Evolutionary conservation across 441 rosid species (phyloP).

Genomic region (Biscutella laevigata): DNA sequence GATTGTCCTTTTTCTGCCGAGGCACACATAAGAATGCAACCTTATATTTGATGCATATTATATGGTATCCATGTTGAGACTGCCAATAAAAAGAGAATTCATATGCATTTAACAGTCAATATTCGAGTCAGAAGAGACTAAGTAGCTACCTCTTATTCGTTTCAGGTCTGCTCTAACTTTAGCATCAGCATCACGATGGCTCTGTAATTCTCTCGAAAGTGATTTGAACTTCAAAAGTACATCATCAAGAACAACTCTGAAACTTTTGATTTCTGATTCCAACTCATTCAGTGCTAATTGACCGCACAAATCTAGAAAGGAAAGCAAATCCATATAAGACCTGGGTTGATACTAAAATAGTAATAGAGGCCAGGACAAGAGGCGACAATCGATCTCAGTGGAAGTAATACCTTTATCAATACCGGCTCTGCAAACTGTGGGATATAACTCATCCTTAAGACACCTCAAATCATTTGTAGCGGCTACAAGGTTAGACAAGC

Average conservation of each 20-base stretch:
- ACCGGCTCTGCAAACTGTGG: slow-evolving; percentile 39
- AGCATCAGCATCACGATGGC: slow-evolving; percentile 48
- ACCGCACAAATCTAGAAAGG: slow-evolving; percentile 43
- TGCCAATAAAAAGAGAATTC: not conserved
- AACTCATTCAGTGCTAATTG: slow-evolving; percentile 43
- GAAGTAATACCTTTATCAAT: slow-evolving; percentile 42
- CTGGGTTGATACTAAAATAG: slow-evolving; percentile 3
- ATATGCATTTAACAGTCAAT: slow-evolving; percentile 2
- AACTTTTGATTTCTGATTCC: slow-evolving; percentile 46
- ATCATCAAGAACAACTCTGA: slow-evolving; percentile 54
- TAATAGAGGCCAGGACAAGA: not conserved
- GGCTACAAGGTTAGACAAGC: slow-evolving; percentile 40
- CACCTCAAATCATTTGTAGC: slow-evolving; percentile 48
- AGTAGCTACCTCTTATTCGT: slow-evolving; percentile 56
- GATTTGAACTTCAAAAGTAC: slow-evolving; percentile 64
- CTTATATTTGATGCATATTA: slow-evolving; percentile 6
- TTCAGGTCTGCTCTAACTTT: slow-evolving; percentile 62
- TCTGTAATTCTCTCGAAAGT: slow-evolving; percentile 57
- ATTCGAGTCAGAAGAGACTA: slow-evolving; percentile 8
- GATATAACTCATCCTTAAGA: slow-evolving; percentile 53
- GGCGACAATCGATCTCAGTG: not conserved
- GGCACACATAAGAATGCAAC: slow-evolving; percentile 4
- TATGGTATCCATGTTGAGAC: not conserved
- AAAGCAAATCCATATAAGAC: slow-evolving; percentile 21
- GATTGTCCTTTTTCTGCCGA: slow-evolving; percentile 3